A percentile compares a stretch with the other conserved stretches of the same genome.
phyloP scores from a whole-genome alignment of 768 basidiomycete genomes.

The Exidia glandulosa region DNA sequence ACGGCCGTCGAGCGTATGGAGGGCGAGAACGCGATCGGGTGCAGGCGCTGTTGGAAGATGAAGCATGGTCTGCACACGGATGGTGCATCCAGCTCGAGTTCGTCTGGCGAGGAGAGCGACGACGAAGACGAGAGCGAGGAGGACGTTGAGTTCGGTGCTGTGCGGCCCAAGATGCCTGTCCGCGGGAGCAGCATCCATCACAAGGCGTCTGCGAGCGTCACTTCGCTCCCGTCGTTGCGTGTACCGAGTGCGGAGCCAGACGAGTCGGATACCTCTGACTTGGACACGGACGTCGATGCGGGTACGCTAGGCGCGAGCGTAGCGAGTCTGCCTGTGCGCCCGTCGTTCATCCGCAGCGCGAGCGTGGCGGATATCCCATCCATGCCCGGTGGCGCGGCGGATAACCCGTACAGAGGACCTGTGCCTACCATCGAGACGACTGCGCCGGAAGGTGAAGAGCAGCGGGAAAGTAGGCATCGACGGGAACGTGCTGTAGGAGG shows the following conservation, averaged over 20 bases:
- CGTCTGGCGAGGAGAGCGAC: background rate
- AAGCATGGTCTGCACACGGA: background rate
- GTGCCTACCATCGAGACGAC: background rate
- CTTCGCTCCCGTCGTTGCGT: background rate
- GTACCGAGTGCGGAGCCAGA: background rate
- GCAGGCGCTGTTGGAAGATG: conserved; percentile 85
- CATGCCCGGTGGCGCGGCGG: background rate
- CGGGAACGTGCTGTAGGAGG: background rate
- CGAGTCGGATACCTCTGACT: background rate
- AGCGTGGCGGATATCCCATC: background rate
- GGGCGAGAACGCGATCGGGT: conserved; percentile 91
- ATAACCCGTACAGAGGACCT: background rate
- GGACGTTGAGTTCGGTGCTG: background rate
- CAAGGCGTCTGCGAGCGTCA: background rate
- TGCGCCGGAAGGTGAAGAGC: background rate
- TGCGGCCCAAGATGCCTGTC: background rate
- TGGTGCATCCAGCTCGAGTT: background rate
- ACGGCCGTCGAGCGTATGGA: conserved; percentile 89
- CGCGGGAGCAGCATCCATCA: background rate
- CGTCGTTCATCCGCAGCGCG: background rate
- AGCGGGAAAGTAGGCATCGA: background rate
- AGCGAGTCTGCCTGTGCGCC: background rate
- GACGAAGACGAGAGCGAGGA: conserved; percentile 1
- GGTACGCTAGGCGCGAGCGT: background rate
- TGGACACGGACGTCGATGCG: background rate